These are phyloP conservation scores for Mortierella sp. DNA, from an alignment of 371 early-diverging fungal genomes.

Conservation along the genomic window DNA sequence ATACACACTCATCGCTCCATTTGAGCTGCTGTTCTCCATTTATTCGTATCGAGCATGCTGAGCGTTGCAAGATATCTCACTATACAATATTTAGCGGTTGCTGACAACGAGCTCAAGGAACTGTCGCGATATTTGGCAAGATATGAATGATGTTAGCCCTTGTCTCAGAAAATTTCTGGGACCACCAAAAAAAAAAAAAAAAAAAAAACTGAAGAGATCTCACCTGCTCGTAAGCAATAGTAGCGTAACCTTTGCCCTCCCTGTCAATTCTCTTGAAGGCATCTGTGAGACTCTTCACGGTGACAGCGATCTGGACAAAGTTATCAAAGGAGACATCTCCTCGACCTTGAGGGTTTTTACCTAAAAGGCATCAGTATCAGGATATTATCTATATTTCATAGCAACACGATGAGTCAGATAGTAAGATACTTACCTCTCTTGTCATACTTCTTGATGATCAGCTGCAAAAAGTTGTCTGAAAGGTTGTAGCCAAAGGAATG, in stretches of 20 bases:
- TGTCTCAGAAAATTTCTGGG: background rate
- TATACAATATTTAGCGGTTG: constrained; percentile 55
- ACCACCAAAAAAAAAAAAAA: background rate
- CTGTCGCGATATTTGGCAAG: constrained; percentile 12
- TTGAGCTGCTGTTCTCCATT: no score
- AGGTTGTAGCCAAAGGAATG: constrained; percentile 77
- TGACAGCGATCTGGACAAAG: constrained; percentile 80
- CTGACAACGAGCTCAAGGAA: constrained; percentile 63
- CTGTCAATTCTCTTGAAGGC: constrained; percentile 73
- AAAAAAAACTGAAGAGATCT: background rate
- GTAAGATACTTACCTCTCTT: constrained; percentile 64
- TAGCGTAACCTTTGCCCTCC: constrained; percentile 72
- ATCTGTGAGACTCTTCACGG: constrained; percentile 76
- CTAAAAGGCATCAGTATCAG: constrained; percentile 42
- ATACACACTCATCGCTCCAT: no score
- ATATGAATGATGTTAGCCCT: background rate
- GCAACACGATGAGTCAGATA: background rate
- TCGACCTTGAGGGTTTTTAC: constrained; percentile 51
- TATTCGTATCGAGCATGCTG: no score
- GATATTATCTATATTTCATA: background rate
- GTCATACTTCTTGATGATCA: constrained; percentile 73
- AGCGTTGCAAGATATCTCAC: no score
- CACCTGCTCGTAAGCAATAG: constrained; percentile 71
- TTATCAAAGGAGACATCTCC: constrained; percentile 75
- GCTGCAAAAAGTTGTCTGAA: constrained; percentile 64